Percentiles rank a stretch among this genome's conserved stretches.
These are phyloP conservation scores for Paraconiothyrium sp. DNA, from an alignment of 2,329 filamentous ascomycete species.

Conservation along the genomic window DNA sequence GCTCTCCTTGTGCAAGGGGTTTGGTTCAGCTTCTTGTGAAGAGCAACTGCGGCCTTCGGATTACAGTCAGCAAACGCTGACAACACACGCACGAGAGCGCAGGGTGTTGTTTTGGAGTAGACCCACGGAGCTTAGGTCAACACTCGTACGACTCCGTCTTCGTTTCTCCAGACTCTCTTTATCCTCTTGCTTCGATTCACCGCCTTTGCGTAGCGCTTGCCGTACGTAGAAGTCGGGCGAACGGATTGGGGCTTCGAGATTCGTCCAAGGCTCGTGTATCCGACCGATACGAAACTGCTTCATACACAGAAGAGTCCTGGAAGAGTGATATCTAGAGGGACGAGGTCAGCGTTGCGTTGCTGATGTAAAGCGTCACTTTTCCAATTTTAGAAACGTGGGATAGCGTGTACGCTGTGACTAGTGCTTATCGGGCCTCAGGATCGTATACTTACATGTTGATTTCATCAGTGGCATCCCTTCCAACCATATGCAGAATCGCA, in stretches of 20 bases:
- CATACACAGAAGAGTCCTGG: slow-evolving; percentile 65
- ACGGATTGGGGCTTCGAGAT: slow-evolving; percentile 68
- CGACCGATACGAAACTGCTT: slow-evolving; percentile 69
- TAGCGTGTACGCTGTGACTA: slow-evolving; percentile 17
- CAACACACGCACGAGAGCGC: slow-evolving; percentile 18
- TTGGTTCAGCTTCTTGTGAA: slow-evolving; percentile 37
- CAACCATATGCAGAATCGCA: slow-evolving; percentile 70
- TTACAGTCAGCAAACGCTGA: slow-evolving; percentile 28
- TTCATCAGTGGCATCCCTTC: slow-evolving; percentile 67
- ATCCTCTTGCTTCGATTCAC: slow-evolving; percentile 17
- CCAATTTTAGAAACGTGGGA: slow-evolving; percentile 20
- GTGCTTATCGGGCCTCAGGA: neutral
- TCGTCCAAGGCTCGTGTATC: slow-evolving; percentile 64
- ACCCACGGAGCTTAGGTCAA: slow-evolving; percentile 43
- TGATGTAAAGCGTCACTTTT: slow-evolving; percentile 20
- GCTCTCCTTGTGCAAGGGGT: slow-evolving; percentile 31
- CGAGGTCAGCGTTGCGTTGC: slow-evolving; percentile 30
- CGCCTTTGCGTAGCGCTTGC: slow-evolving; percentile 23
- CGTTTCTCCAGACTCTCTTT: slow-evolving; percentile 24
- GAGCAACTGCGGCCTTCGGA: slow-evolving; percentile 35
- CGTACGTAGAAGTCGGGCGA: slow-evolving; percentile 54
- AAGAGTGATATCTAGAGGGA: slow-evolving; percentile 64
- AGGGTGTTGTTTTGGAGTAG: slow-evolving; percentile 16
- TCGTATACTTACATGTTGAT: slow-evolving; percentile 63
- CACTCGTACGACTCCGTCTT: slow-evolving; percentile 26